These are phyloP conservation scores for Raphanus raphanistrum DNA, from an alignment of 345 rosid genomes.

Conservation along the genomic window DNA sequence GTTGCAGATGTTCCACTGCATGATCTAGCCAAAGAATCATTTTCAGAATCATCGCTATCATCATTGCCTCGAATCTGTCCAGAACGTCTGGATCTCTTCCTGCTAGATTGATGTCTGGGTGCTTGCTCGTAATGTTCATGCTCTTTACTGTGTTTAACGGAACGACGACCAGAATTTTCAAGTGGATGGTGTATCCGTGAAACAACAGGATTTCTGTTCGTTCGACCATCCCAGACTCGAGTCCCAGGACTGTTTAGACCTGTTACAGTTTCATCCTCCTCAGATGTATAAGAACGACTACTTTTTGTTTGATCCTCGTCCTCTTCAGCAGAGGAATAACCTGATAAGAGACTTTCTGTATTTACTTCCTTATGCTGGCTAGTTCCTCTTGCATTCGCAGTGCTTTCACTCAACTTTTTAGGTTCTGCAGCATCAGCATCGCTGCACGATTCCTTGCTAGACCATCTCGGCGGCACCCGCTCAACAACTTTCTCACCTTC, in stretches of 20 bases:
- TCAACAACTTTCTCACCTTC: slow-evolving; percentile 40
- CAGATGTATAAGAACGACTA: slow-evolving; percentile 69
- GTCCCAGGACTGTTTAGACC: slow-evolving; percentile 93
- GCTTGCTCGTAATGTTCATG: slow-evolving; percentile 52
- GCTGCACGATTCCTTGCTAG: slow-evolving; percentile 37
- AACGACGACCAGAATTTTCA: slow-evolving; percentile 62
- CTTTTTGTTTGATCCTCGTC: slow-evolving; percentile 56
- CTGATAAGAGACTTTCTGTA: slow-evolving; percentile 40
- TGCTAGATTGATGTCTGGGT: slow-evolving; percentile 50
- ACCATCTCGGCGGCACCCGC: slow-evolving; percentile 35
- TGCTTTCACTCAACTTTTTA: slow-evolving; percentile 28
- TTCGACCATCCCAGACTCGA: slow-evolving; percentile 95
- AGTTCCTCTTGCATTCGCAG: slow-evolving; percentile 31
- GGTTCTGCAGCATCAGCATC: slow-evolving; percentile 38
- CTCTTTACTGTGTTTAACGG: slow-evolving; percentile 46
- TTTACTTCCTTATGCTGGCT: slow-evolving; percentile 39
- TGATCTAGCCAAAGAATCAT: slow-evolving; percentile 58
- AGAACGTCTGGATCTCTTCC: slow-evolving; percentile 69
- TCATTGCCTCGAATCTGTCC: slow-evolving; percentile 72
- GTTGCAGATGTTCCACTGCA: slow-evolving; percentile 70
- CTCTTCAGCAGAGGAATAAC: slow-evolving; percentile 51
- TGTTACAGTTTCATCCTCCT: slow-evolving; percentile 76
- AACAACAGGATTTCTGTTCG: slow-evolving; percentile 67
- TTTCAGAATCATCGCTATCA: slow-evolving; percentile 73
- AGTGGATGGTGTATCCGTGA: slow-evolving; percentile 94